A percentile compares a stretch with the other conserved stretches of the same genome.
phyloP scores from a whole-genome alignment of 2,329 filamentous ascomycete species.

The Alternaria consortialis region DNA sequence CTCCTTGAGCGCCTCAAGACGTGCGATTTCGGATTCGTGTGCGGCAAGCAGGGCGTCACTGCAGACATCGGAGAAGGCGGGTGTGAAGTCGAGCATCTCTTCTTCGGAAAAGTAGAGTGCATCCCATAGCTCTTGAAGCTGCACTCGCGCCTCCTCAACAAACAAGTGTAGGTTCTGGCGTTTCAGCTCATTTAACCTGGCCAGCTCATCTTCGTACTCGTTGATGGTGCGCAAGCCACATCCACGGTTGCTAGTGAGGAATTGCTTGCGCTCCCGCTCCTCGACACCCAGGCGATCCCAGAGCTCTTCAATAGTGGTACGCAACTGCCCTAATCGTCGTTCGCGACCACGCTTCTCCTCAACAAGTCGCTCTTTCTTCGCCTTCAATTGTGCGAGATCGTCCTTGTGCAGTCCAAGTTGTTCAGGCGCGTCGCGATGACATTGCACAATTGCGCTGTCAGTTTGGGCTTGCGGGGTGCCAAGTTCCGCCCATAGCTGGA shows the following conservation, averaged over 20 bases:
- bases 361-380: slow-evolving; percentile 80
- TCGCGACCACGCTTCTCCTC: slow-evolving; percentile 91
- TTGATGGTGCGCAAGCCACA: slow-evolving; percentile 93
- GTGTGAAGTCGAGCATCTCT: slow-evolving; percentile 98
- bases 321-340: slow-evolving; percentile 78
- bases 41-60: slow-evolving; percentile 94
- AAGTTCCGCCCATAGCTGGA: slow-evolving; percentile 94
- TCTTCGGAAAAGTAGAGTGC: slow-evolving; percentile 93
- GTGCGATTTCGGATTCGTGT: slow-evolving; percentile 88
- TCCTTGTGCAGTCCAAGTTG: slow-evolving; percentile 92
- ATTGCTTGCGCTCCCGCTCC: slow-evolving; percentile 81
- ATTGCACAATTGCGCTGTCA: slow-evolving; percentile 84
- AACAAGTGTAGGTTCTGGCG: slow-evolving; percentile 94
- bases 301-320: slow-evolving; percentile 78
- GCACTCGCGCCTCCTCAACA: slow-evolving; percentile 90
- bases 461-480: slow-evolving; percentile 94
- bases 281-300: slow-evolving; percentile 91
- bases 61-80: slow-evolving; percentile 96
- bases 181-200: slow-evolving; percentile 89
- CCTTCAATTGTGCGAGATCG: slow-evolving; percentile 76
- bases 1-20: slow-evolving; percentile 82
- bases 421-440: slow-evolving; percentile 89
- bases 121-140: slow-evolving; percentile 95
- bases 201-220: slow-evolving; percentile 91
- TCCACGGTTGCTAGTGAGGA: slow-evolving; percentile 86